Evolutionary conservation across 148 eudicot genomes (phyloP).

Genomic region (Fagopyrum homotropicum): DNA sequence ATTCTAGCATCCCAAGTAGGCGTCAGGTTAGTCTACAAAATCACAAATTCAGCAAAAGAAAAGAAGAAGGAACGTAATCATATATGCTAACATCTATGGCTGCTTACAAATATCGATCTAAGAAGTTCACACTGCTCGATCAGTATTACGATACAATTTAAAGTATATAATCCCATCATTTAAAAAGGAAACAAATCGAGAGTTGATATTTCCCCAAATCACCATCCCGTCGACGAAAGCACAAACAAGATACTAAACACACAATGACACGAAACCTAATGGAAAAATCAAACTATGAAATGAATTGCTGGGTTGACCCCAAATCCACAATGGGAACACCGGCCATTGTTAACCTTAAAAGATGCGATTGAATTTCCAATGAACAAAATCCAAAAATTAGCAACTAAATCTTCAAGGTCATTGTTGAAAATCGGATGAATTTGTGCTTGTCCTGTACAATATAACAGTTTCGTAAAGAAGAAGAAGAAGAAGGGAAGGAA

Average conservation of each 20-base stretch:
- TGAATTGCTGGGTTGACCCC: too few species aligned
- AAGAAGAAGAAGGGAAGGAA: too few species aligned
- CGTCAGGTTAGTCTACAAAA: conserved; percentile 2
- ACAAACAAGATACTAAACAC: background rate
- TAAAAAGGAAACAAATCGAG: background rate
- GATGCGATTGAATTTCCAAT: too few species aligned
- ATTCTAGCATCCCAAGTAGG: conserved; percentile 40
- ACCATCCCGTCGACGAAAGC: background rate
- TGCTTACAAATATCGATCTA: background rate
- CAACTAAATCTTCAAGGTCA: too few species aligned
- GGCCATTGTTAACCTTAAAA: too few species aligned
- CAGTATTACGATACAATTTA: background rate
- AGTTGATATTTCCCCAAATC: background rate
- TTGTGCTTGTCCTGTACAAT: too few species aligned
- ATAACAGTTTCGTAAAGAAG: too few species aligned
- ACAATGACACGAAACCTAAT: background rate
- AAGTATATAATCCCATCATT: background rate
- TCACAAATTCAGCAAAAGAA: background rate
- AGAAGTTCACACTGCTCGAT: background rate
- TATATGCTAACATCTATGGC: background rate
- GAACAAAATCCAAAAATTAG: too few species aligned
- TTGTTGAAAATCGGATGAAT: too few species aligned
- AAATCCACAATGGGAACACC: too few species aligned
- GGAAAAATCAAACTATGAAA: background rate
- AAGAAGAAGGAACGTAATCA: background rate